These are phyloP conservation scores for Pyrus communis DNA, from an alignment of 306 rosid species.

Conservation along the genomic window DNA sequence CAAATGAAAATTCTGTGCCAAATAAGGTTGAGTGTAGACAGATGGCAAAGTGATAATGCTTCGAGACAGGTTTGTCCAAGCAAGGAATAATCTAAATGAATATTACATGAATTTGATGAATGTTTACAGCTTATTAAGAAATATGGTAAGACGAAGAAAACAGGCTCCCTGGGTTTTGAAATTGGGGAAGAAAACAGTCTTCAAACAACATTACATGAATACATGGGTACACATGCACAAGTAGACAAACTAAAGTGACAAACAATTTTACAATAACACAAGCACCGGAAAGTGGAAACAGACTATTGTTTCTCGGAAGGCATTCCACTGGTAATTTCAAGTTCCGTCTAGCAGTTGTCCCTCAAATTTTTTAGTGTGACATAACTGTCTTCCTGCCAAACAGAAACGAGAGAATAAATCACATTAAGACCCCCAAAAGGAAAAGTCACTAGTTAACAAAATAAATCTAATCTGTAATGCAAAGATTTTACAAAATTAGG, in stretches of 20 bases:
- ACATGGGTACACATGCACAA: conserved; percentile 3
- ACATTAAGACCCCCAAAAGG: background rate
- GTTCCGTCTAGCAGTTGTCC: conserved; percentile 70
- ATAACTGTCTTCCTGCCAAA: conserved; percentile 56
- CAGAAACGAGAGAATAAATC: conserved; percentile 7
- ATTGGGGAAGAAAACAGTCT: background rate
- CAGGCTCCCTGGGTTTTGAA: background rate
- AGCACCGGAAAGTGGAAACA: background rate
- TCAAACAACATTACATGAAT: conserved; percentile 2
- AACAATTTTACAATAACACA: conserved; percentile 33
- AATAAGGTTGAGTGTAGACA: background rate
- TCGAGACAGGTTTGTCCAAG: background rate
- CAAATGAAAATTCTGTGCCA: background rate
- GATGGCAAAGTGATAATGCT: background rate
- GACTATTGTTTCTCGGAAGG: conserved; percentile 38
- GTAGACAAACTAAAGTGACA: conserved; percentile 3
- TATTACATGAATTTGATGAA: background rate
- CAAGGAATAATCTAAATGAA: background rate
- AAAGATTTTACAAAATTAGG: background rate
- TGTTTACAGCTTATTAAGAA: background rate
- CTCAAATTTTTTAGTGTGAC: conserved; percentile 54
- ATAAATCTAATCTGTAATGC: background rate
- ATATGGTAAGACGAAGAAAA: background rate
- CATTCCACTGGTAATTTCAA: conserved; percentile 41
- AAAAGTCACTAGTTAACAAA: background rate